Evolutionary conservation across 495 filamentous ascomycete genomes (phyloP).

Genomic region (Aspergillus leporis): DNA sequence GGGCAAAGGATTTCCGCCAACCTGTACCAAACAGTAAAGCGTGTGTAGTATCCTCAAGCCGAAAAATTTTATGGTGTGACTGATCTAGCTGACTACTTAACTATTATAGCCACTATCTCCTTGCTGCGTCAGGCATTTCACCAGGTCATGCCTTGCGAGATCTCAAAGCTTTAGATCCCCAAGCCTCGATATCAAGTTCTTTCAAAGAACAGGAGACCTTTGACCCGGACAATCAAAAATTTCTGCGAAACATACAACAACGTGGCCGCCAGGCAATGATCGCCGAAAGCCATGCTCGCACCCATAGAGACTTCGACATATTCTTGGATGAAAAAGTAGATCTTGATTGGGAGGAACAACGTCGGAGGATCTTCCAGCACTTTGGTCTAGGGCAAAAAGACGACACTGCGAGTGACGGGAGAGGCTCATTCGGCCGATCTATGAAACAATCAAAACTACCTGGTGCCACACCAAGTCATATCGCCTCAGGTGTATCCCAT

Average conservation of each 20-base stretch:
- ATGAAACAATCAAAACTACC: conserved; percentile 42
- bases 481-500: conserved; percentile 40
- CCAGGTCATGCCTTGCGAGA: conserved; percentile 76
- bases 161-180: conserved; percentile 60
- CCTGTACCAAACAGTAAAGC: conserved; percentile 63
- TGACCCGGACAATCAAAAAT: conserved; percentile 81
- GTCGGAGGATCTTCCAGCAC: conserved; percentile 89
- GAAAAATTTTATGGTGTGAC: neutral
- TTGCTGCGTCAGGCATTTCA: conserved; percentile 85
- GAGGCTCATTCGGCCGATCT: conserved; percentile 62
- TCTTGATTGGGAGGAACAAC: conserved; percentile 92
- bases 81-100: conserved; percentile 9
- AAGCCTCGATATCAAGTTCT: conserved; percentile 41
- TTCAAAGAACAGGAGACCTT: conserved; percentile 46
- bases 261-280: conserved; percentile 92
- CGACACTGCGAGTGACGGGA: conserved; percentile 40
- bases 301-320: conserved; percentile 83
- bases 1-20: conserved; percentile 44
- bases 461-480: conserved; percentile 26
- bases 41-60: conserved; percentile 34
- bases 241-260: conserved; percentile 78
- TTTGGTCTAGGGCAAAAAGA: conserved; percentile 81
- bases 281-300: conserved; percentile 79
- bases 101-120: conserved; percentile 67
- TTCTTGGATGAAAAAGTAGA: conserved; percentile 93